These are phyloP conservation scores for Rubia balearica DNA, from an alignment of 305 asterid species.

Conservation along the genomic window DNA sequence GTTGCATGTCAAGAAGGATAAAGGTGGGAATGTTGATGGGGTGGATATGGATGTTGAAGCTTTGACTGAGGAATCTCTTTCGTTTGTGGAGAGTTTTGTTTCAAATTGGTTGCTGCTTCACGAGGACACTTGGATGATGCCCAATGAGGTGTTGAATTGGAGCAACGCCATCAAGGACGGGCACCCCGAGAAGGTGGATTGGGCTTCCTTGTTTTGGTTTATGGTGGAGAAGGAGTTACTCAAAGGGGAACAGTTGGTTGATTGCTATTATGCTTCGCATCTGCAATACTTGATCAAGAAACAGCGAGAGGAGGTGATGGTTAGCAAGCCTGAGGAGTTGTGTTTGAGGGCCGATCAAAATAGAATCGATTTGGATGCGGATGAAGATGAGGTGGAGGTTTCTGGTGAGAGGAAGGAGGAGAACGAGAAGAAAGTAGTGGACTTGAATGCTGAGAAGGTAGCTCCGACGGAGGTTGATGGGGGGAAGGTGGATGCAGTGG, in stretches of 20 bases:
- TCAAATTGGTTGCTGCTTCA: constrained; percentile 67
- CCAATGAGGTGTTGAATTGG: constrained; percentile 55
- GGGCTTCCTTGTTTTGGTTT: constrained; percentile 74
- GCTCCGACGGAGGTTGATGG: constrained; percentile 4
- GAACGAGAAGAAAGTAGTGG: constrained; percentile 28
- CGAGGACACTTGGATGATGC: constrained; percentile 67
- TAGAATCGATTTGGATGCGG: constrained; percentile 23
- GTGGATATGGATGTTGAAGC: constrained; percentile 41
- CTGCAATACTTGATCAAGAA: constrained; percentile 63
- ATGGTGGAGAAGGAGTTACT: constrained; percentile 86
- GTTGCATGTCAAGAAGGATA: constrained; percentile 54
- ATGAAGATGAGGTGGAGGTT: constrained; percentile 24
- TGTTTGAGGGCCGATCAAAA: constrained; percentile 21
- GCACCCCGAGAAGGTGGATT: constrained; percentile 79
- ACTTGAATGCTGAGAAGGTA: constrained; percentile 23
- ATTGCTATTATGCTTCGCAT: constrained; percentile 82
- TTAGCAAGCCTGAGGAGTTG: constrained; percentile 21
- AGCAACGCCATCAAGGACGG: constrained; percentile 53
- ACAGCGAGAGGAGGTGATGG: constrained; percentile 34
- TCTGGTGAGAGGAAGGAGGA: constrained; percentile 36
- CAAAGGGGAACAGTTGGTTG: constrained; percentile 45
- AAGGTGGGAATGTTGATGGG: constrained; percentile 28
- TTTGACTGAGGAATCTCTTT: constrained; percentile 39
- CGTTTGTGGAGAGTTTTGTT: constrained; percentile 44
- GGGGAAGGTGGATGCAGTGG: constrained; percentile 16